A percentile compares a stretch with the other conserved stretches of the same genome.
Conservation (phyloP, 352 stramenopile species). For the Phytophthora sansomeana region DNA sequence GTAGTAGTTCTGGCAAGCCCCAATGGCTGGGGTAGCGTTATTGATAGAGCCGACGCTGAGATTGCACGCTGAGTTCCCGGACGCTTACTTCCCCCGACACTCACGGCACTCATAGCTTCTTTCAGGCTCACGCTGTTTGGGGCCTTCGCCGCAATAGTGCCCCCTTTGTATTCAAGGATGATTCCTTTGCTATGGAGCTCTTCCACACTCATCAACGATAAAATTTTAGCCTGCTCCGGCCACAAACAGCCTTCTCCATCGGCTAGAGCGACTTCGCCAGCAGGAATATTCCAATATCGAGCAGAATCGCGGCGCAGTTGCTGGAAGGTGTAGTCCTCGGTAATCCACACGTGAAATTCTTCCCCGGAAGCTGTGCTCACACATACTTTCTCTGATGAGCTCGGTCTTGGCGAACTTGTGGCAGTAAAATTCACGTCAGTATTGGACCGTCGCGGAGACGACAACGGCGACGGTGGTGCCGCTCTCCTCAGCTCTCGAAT, state of each 20-base stretch:
- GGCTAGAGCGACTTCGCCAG: constrained; percentile 50
- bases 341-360: constrained; percentile 76
- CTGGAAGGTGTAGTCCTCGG: constrained; percentile 79
- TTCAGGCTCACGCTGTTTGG: constrained; percentile 33
- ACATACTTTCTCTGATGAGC: constrained; percentile 56
- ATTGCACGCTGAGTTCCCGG: constrained; percentile 18
- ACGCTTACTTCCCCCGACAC: constrained; percentile 20
- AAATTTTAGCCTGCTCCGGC: constrained; percentile 79
- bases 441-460: constrained; percentile 15
- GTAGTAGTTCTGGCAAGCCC: constrained; percentile 11
- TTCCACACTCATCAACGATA: constrained; percentile 64
- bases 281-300: constrained; percentile 72
- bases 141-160: constrained; percentile 20
- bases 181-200: constrained; percentile 59
- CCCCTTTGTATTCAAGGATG: constrained; percentile 60
- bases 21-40: constrained; percentile 18
- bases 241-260: constrained; percentile 77
- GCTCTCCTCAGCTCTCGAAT: constrained; percentile 56
- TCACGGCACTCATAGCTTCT: constrained; percentile 25
- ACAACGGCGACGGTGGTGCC: constrained; percentile 14
- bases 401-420: constrained; percentile 3
- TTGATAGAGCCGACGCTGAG: constrained; percentile 23
- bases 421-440: background rate
- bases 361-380: constrained; percentile 57
- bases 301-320: constrained; percentile 73